Conservation (phyloP, 257 asterid genomes). For the Paraleonurus japonicus region DNA sequence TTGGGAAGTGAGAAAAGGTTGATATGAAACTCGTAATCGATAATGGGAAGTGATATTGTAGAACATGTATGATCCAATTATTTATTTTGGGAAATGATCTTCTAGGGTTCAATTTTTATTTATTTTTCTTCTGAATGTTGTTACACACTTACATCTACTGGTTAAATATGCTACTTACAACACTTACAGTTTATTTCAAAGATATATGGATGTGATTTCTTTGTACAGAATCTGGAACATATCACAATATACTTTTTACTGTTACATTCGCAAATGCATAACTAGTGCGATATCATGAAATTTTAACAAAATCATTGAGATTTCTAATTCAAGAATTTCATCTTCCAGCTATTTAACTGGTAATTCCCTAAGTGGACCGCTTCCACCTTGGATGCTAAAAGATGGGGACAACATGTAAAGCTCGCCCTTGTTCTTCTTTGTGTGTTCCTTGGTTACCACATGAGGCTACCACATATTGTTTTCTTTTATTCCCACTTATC, state of each 20-base stretch:
- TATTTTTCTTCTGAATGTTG: neutral
- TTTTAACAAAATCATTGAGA: neutral
- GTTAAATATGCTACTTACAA: neutral
- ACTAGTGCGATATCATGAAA: neutral
- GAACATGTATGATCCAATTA: no score
- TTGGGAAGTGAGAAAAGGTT: neutral
- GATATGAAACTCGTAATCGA: neutral
- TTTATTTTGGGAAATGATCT: no score
- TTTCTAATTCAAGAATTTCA: constrained; percentile 15
- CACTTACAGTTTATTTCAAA: neutral
- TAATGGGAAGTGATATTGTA: neutral
- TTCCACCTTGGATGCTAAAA: constrained; percentile 55
- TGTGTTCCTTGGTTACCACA: constrained; percentile 6
- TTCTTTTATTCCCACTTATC: constrained; percentile 1
- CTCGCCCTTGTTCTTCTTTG: neutral
- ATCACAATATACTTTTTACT: neutral
- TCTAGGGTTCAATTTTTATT: no score
- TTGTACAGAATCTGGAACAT: neutral
- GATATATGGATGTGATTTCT: neutral
- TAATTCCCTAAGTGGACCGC: constrained; percentile 45
- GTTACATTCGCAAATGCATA: neutral
- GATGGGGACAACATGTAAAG: constrained; percentile 43
- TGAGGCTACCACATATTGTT: neutral
- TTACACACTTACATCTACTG: neutral
- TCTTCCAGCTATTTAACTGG: constrained; percentile 58